A percentile compares a stretch with the other conserved stretches of the same genome.
Conservation (phyloP, 805 yeast genomes). For the Vanderwaltozyma polyspora region DNA sequence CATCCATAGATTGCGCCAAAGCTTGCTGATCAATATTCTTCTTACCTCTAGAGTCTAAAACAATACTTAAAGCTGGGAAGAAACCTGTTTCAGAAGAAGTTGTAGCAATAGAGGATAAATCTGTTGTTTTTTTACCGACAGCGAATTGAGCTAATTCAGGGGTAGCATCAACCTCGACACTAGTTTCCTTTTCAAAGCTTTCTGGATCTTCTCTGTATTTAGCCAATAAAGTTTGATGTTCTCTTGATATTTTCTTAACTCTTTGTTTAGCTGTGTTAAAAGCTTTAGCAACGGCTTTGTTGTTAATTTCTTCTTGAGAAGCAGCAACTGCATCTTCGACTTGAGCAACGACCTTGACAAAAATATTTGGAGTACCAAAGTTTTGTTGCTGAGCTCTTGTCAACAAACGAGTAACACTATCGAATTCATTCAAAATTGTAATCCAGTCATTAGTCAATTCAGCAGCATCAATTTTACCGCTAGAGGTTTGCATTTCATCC, state of each 20-base stretch:
- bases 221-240: conserved; percentile 48
- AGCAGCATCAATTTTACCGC: conserved; percentile 57
- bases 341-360: conserved; percentile 55
- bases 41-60: conserved; percentile 89
- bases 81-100: conserved; percentile 37
- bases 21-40: conserved; percentile 78
- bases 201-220: conserved; percentile 61
- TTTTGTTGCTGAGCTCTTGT: conserved; percentile 69
- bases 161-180: conserved; percentile 21
- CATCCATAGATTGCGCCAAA: conserved; percentile 64
- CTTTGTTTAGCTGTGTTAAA: conserved; percentile 83
- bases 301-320: conserved; percentile 51
- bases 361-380: conserved; percentile 55
- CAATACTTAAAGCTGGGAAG: conserved; percentile 59
- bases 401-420: conserved; percentile 56
- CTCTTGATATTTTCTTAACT: conserved; percentile 67
- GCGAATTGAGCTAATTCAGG: conserved; percentile 25
- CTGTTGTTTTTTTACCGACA: conserved; percentile 20
- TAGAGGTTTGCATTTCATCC: conserved; percentile 67
- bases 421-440: conserved; percentile 62
- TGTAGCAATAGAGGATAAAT: conserved; percentile 22
- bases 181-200: conserved; percentile 48
- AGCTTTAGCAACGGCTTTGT: conserved; percentile 80
- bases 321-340: conserved; percentile 61
- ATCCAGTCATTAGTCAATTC: conserved; percentile 72